Evolutionary conservation across 148 eudicot species (phyloP), one percentile per base, ranked within the genome.

Genomic region (Chenopodium album): DNA sequence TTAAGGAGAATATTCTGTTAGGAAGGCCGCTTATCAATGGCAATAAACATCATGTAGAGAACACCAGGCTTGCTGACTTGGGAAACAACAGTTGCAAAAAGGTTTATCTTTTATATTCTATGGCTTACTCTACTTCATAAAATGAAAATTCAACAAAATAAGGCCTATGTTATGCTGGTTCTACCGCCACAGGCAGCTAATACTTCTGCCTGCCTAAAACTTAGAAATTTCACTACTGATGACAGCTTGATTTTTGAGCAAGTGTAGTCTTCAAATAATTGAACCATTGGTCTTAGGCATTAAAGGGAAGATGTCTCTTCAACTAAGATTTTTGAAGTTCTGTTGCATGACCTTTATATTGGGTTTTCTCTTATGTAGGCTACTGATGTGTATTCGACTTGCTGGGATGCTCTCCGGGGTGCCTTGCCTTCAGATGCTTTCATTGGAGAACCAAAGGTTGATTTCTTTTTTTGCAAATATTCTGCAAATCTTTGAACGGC

Each of bases 401-500:
- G 95, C 50, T 94, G 99, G 98, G 95, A 94, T 82, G 92, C 89
- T 74, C 79, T 96, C 47, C 90, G 92, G 34, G 89, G 92, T 76
- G 91, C 98, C 62, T 84, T 96, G 80, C 95, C 99, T 79, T 86
- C 91, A 68, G 95, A 94, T 82, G 90, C 95, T 50, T 92, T 94
- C 64, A 94, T 94, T 68, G 94, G 97, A 66, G 91, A 93, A 48
- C 95, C 98, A 76, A 94, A 94, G 97, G 99, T 94, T 34, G 17
- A 26, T n/a, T 10, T 69, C 3, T 64, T 62, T 19, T 19, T 31
- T 47, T 16, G 28, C 14, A 9, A 71, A 26, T 4, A 20, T 16
- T 28, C 14, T 41, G 4, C 3, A 17, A 22, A 22, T 14, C 7
- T 66, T 26, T 14, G 17, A 52, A 26, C 7, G 60, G 10, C 22